These are phyloP conservation scores for Ogataea neopini DNA, from an alignment of 805 yeast species.

Conservation along the genomic window DNA sequence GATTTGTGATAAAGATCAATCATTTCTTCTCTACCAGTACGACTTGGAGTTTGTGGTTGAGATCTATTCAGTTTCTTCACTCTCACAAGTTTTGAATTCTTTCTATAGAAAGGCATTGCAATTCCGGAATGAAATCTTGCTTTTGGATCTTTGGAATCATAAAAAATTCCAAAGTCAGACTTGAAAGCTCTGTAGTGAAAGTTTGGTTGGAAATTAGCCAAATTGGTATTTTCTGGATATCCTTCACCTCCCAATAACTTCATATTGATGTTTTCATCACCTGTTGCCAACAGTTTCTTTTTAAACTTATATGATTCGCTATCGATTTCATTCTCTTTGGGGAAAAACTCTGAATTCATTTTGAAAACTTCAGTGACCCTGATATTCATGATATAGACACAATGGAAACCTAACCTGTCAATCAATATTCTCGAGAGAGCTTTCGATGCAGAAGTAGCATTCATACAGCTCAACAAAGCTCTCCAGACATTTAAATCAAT, in stretches of 20 bases:
- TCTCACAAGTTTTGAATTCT: slow-evolving; percentile 45
- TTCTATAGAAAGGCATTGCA: slow-evolving; percentile 52
- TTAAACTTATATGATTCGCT: slow-evolving; percentile 45
- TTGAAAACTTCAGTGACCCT: slow-evolving; percentile 48
- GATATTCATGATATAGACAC: slow-evolving; percentile 53
- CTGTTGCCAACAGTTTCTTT: slow-evolving; percentile 37
- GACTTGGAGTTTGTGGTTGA: slow-evolving; percentile 9
- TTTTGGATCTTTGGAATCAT: slow-evolving; percentile 34
- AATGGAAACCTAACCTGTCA: slow-evolving; percentile 38
- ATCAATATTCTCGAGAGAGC: slow-evolving; percentile 40
- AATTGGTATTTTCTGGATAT: slow-evolving; percentile 22
- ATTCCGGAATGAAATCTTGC: slow-evolving; percentile 48
- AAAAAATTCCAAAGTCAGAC: slow-evolving; percentile 54
- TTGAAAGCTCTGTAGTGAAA: slow-evolving; percentile 47
- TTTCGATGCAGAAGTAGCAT: slow-evolving; percentile 46
- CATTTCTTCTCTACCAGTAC: slow-evolving; percentile 18
- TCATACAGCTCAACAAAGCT: slow-evolving; percentile 37
- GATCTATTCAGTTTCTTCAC: slow-evolving; percentile 24
- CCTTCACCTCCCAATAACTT: slow-evolving; percentile 49
- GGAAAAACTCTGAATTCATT: slow-evolving; percentile 45
- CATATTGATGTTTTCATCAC: slow-evolving; percentile 43
- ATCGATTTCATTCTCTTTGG: slow-evolving; percentile 45
- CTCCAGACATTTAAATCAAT: slow-evolving; percentile 40
- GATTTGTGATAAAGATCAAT: slow-evolving; percentile 49
- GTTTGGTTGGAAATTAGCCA: slow-evolving; percentile 25